A percentile compares a stretch with the other conserved stretches of the same genome.
phyloP scores from a whole-genome alignment of 2,329 filamentous ascomycete genomes.

The Sphaceloma murrayae region DNA sequence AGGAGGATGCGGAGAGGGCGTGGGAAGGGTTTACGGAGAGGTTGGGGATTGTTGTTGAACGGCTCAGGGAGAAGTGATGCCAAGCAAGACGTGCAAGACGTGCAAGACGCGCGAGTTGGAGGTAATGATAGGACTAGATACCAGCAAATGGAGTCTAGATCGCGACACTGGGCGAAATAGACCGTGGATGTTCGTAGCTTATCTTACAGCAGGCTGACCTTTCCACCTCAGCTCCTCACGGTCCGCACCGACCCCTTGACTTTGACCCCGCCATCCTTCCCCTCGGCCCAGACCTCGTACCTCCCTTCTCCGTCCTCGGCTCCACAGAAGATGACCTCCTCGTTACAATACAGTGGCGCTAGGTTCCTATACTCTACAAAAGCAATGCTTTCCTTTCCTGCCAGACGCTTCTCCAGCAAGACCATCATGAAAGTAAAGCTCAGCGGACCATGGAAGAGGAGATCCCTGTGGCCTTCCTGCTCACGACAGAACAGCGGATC shows the following conservation, averaged over 20 bases:
- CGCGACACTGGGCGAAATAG: no score
- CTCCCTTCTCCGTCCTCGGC: conserved; percentile 36
- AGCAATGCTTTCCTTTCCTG: conserved; percentile 35
- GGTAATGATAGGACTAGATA: neutral
- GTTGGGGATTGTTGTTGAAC: conserved; percentile 43
- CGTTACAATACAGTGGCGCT: conserved; percentile 66
- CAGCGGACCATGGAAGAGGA: conserved; percentile 82
- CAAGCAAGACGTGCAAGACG: neutral
- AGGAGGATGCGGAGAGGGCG: conserved; percentile 39
- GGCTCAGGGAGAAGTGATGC: conserved; percentile 1
- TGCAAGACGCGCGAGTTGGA: no score
- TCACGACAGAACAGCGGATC: conserved; percentile 60
- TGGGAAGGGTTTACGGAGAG: conserved; percentile 44
- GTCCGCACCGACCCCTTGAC: conserved; percentile 36
- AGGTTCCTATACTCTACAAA: conserved; percentile 71
- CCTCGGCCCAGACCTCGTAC: conserved; percentile 35
- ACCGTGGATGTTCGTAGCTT: no score
- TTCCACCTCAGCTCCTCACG: neutral
- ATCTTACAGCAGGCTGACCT: neutral
- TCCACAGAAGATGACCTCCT: conserved; percentile 61
- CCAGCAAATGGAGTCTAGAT: no score
- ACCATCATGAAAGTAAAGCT: conserved; percentile 67
- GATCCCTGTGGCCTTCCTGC: conserved; percentile 62
- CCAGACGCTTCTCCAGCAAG: conserved; percentile 50
- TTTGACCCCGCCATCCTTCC: conserved; percentile 33